phyloP scores from a whole-genome alignment of 768 basidiomycete species.

The Tylopilus rubrobrunneus region DNA sequence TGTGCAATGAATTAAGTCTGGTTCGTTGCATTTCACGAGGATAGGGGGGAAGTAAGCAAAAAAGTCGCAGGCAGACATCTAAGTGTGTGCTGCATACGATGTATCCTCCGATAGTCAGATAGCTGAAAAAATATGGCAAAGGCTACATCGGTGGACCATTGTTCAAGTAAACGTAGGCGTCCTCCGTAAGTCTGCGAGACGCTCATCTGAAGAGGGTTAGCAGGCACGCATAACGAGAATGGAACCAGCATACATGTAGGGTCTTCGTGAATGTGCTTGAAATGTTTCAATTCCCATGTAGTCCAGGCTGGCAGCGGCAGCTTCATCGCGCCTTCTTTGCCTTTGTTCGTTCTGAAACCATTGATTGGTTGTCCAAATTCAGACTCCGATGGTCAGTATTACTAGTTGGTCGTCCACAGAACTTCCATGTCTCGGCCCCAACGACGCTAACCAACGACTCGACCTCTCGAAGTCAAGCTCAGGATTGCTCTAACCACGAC shows the following conservation, averaged over 20 bases:
- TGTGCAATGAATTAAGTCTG: conserved; percentile 9
- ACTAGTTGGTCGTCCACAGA: too few relatives aligned
- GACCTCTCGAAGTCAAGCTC: too few relatives aligned
- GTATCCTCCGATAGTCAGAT: conserved; percentile 2
- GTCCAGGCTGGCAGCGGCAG: conserved; percentile 48
- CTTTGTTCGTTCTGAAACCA: conserved; percentile 79
- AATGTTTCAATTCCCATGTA: conserved; percentile 76
- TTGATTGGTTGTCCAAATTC: too few relatives aligned
- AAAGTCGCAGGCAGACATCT: conserved; percentile 4
- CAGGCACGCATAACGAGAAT: not conserved
- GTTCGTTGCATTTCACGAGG: conserved; percentile 11
- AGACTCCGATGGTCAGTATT: too few relatives aligned
- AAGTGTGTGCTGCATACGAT: not conserved
- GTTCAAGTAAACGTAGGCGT: conserved; percentile 65
- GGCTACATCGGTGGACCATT: conserved; percentile 39
- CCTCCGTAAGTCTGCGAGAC: conserved; percentile 69
- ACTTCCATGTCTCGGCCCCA: too few relatives aligned
- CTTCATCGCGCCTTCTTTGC: conserved; percentile 81
- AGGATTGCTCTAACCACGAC: conserved; percentile 30
- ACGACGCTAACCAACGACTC: too few relatives aligned
- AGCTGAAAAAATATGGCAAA: not conserved
- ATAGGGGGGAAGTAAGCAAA: conserved; percentile 17
- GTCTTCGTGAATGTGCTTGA: conserved; percentile 65
- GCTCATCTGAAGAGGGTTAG: conserved; percentile 43
- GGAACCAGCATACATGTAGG: conserved; percentile 55